A percentile compares a stretch with the other conserved stretches of the same genome.
These are phyloP conservation scores for Anthracocystis setariae DNA, from an alignment of 1,284 basidiomycete species.

Conservation along the genomic window DNA sequence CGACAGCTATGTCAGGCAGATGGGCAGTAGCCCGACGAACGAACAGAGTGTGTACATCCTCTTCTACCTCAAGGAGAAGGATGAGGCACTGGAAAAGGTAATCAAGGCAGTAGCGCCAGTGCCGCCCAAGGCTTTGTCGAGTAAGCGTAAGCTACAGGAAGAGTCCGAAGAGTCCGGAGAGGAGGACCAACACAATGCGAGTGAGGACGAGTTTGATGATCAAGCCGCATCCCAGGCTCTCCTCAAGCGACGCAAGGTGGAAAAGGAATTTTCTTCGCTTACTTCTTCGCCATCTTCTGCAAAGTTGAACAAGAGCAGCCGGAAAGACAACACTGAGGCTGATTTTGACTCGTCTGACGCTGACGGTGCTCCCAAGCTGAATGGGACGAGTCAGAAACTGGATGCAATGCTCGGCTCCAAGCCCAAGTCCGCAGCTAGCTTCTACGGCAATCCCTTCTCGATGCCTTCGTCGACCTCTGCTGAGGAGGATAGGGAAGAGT, in stretches of 20 bases:
- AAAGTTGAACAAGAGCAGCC: background rate
- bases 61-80: conserved; percentile 81
- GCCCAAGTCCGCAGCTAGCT: conserved; percentile 41
- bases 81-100: conserved; percentile 39
- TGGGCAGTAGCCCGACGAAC: conserved; percentile 67
- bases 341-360: conserved; percentile 9
- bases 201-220: conserved; percentile 12
- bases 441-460: conserved; percentile 43
- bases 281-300: background rate
- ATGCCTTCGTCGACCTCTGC: conserved; percentile 3
- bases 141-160: background rate
- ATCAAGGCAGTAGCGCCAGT: conserved; percentile 11
- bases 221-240: conserved; percentile 19
- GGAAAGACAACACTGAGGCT: background rate
- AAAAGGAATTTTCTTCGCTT: background rate
- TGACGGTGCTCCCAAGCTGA: background rate
- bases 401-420: conserved; percentile 35
- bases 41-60: conserved; percentile 90
- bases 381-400: conserved; percentile 12
- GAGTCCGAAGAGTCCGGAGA: conserved; percentile 18
- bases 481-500: conserved; percentile 34
- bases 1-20: conserved; percentile 78
- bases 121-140: background rate
- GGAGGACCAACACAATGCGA: conserved; percentile 2
- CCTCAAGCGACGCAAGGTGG: conserved; percentile 21